Evolutionary conservation across 2,329 filamentous ascomycete species (phyloP).

Genomic region (Sclerotinia glacialis): DNA sequence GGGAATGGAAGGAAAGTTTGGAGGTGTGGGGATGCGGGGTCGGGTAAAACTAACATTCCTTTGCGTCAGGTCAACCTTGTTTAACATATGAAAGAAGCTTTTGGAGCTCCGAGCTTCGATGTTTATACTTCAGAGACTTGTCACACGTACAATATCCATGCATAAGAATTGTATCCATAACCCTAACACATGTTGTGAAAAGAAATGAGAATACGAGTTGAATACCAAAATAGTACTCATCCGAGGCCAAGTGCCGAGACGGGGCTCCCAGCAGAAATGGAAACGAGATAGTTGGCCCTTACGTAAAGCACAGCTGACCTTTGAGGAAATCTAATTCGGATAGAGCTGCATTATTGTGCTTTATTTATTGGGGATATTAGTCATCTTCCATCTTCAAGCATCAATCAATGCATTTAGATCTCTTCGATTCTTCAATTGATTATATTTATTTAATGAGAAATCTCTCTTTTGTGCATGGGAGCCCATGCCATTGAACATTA

Average conservation of each 20-base stretch:
- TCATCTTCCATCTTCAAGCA: too few relatives aligned
- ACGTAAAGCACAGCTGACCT: not conserved
- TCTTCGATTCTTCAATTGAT: not conserved
- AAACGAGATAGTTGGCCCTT: too few relatives aligned
- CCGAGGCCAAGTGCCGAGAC: not conserved
- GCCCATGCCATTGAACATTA: not conserved
- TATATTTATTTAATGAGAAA: too few relatives aligned
- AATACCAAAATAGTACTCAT: not conserved
- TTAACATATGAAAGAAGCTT: not conserved
- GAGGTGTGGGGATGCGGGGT: not conserved
- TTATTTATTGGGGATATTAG: too few relatives aligned
- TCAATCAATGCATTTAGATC: too few relatives aligned
- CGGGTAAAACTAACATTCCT: not conserved
- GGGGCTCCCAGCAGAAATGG: not conserved
- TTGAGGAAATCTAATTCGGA: not conserved
- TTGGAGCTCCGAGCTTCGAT: not conserved
- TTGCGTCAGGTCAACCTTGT: not conserved
- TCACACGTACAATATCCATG: not conserved
- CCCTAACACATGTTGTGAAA: not conserved
- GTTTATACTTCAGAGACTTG: too few relatives aligned
- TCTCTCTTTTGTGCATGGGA: not conserved
- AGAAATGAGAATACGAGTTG: not conserved
- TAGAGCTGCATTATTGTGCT: too few relatives aligned
- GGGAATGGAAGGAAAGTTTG: not conserved
- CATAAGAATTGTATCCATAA: not conserved